Conservation (phyloP, 129 eudicot species). For the Saussurea involucrata region DNA sequence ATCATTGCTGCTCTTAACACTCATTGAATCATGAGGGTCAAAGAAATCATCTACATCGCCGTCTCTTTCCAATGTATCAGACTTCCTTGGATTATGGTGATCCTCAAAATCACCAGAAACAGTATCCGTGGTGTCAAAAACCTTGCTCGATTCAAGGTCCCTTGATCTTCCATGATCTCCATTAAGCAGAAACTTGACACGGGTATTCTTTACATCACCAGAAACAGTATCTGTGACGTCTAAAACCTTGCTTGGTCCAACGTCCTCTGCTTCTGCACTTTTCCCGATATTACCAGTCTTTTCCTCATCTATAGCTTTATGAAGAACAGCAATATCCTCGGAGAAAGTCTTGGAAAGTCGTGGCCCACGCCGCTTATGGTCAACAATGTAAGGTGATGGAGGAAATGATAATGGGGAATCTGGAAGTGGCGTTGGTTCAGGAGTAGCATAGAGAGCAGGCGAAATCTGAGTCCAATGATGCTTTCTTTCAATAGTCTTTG, state of each 20-base stretch:
- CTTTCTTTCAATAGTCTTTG: slow-evolving; percentile 36
- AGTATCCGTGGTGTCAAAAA: neutral
- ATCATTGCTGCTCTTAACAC: slow-evolving; percentile 50
- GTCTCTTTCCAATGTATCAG: slow-evolving; percentile 30
- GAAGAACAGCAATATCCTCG: slow-evolving; percentile 44
- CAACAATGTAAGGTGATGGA: slow-evolving; percentile 80
- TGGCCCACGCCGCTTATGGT: slow-evolving; percentile 97
- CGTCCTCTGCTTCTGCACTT: slow-evolving; percentile 38
- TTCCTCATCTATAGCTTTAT: slow-evolving; percentile 23
- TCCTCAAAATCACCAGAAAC: slow-evolving; percentile 20
- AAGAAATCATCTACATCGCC: slow-evolving; percentile 55
- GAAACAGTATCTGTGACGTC: slow-evolving; percentile 12
- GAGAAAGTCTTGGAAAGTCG: slow-evolving; percentile 66
- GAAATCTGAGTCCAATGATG: slow-evolving; percentile 61
- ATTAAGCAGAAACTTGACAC: slow-evolving; percentile 22
- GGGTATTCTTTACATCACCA: slow-evolving; percentile 16
- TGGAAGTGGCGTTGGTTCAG: slow-evolving; percentile 68
- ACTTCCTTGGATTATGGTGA: slow-evolving; percentile 17
- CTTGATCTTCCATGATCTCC: slow-evolving; percentile 17
- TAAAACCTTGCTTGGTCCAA: slow-evolving; percentile 27
- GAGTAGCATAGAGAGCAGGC: slow-evolving; percentile 77
- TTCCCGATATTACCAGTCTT: slow-evolving; percentile 35
- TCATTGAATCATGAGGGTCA: slow-evolving; percentile 72
- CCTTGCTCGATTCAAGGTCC: slow-evolving; percentile 16
- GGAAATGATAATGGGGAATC: slow-evolving; percentile 71